Conservation (phyloP, 108 stramenopile species). For the Fragilariopsis cylindrus region DNA sequence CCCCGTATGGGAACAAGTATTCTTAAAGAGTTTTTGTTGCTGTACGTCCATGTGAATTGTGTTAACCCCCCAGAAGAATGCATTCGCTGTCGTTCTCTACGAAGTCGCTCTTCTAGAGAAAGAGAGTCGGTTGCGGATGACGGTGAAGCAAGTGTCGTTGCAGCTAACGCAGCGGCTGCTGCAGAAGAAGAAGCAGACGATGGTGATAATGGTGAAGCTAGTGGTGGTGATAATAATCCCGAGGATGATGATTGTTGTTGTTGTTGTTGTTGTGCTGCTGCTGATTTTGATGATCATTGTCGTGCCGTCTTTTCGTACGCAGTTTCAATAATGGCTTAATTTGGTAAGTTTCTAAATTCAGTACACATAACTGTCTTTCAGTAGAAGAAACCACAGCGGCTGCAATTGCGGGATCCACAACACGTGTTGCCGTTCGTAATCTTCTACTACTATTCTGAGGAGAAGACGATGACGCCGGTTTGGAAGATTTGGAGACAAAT, state of each 20-base stretch:
- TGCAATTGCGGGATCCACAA: constrained; percentile 25
- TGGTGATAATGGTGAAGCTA: not conserved
- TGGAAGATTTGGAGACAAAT: constrained; percentile 33
- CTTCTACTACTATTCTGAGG: constrained; percentile 18
- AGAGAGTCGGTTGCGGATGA: constrained; percentile 22
- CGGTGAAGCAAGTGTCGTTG: constrained; percentile 9
- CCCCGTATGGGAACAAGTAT: constrained; percentile 65
- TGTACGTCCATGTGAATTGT: constrained; percentile 57
- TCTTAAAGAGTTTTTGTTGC: constrained; percentile 30
- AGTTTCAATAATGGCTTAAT: constrained; percentile 27
- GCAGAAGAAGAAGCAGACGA: constrained; percentile 2
- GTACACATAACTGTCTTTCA: constrained; percentile 41
- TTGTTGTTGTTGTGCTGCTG: not conserved
- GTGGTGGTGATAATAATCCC: not conserved
- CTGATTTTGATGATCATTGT: constrained; percentile 16
- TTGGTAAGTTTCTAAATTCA: constrained; percentile 34
- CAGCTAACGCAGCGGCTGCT: constrained; percentile 15
- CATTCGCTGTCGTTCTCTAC: constrained; percentile 61
- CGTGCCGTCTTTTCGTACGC: constrained; percentile 34
- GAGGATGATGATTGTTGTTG: constrained; percentile 6
- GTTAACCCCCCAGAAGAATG: constrained; percentile 52
- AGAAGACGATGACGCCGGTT: constrained; percentile 17
- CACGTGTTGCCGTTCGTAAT: constrained; percentile 2
- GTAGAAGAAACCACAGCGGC: constrained; percentile 24
- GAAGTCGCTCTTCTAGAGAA: constrained; percentile 55